Evolutionary conservation across 2,329 filamentous ascomycete genomes (phyloP).

Genomic region (Echinosphaeria canescens): DNA sequence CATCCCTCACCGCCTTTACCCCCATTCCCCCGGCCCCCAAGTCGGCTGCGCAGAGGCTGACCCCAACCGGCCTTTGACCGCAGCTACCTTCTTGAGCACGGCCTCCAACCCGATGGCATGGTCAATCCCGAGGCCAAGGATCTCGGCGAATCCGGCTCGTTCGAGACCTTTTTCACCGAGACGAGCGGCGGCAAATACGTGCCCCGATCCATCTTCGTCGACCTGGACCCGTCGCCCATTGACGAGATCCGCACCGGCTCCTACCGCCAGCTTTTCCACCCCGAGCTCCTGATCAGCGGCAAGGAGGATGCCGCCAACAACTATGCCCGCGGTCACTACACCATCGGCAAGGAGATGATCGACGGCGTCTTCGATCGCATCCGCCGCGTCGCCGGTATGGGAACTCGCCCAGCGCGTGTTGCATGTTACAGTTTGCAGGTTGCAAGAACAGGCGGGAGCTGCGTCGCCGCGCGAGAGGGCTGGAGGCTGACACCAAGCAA

Average conservation of each 20-base stretch:
- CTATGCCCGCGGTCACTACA: constrained; percentile 58
- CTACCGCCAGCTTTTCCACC: constrained; percentile 52
- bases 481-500: constrained; percentile 5
- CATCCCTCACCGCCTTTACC: constrained; percentile 13
- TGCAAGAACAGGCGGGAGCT: no score
- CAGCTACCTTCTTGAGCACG: constrained; percentile 54
- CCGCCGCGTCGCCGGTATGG: constrained; percentile 41
- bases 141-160: constrained; percentile 37
- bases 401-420: no score
- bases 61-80: constrained; percentile 7
- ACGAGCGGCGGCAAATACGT: constrained; percentile 52
- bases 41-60: no score
- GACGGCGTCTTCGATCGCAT: constrained; percentile 49
- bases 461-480: no score
- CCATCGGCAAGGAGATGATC: constrained; percentile 57
- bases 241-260: constrained; percentile 49
- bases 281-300: constrained; percentile 48
- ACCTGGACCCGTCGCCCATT: constrained; percentile 51
- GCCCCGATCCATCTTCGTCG: constrained; percentile 50
- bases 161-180: constrained; percentile 56
- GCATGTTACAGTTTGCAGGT: no score
- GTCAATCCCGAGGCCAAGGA: constrained; percentile 39
- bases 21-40: constrained; percentile 1
- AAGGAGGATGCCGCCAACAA: constrained; percentile 64
- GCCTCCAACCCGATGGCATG: constrained; percentile 41